A percentile compares a stretch with the other conserved stretches of the same genome.
These are phyloP conservation scores for Lathyrus oleraceus DNA, from an alignment of 306 rosid genomes.

Conservation along the genomic window DNA sequence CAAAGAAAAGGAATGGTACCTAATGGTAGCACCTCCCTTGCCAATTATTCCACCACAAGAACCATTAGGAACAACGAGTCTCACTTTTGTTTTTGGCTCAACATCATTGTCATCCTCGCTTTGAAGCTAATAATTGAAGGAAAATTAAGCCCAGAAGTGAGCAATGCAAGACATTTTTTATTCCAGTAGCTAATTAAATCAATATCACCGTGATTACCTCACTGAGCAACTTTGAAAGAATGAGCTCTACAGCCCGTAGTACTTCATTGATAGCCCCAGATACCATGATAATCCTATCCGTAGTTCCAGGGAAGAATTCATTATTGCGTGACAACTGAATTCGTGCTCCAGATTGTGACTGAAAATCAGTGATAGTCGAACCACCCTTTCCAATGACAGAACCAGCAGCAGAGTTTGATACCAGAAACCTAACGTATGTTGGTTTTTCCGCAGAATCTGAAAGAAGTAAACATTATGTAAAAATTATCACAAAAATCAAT, in stretches of 20 bases:
- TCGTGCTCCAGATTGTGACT: slow-evolving; percentile 97
- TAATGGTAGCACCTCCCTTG: slow-evolving; percentile 96
- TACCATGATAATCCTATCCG: slow-evolving; percentile 96
- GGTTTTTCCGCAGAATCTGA: slow-evolving; percentile 84
- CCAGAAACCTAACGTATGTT: slow-evolving; percentile 88
- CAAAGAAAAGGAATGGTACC: slow-evolving; percentile 51
- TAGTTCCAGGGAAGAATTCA: slow-evolving; percentile 98
- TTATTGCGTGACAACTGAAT: slow-evolving; percentile 94
- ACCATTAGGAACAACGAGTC: slow-evolving; percentile 91
- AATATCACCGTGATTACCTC: slow-evolving; percentile 63
- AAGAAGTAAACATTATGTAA: slow-evolving; percentile 36
- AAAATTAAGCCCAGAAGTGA: slow-evolving; percentile 32
- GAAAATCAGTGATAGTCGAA: slow-evolving; percentile 98
- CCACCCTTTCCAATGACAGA: slow-evolving; percentile 99
- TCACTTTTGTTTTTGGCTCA: slow-evolving; percentile 86
- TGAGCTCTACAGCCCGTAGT: slow-evolving; percentile 82
- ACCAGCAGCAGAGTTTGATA: slow-evolving; percentile 99
- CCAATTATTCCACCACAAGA: slow-evolving; percentile 99
- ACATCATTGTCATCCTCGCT: slow-evolving; percentile 78
- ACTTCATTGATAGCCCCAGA: slow-evolving; percentile 83
- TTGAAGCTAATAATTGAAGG: slow-evolving; percentile 58
- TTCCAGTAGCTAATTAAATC: slow-evolving; percentile 28
- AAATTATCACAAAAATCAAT: slow-evolving; percentile 27
- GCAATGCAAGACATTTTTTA: slow-evolving; percentile 15
- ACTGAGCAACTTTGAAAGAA: slow-evolving; percentile 84